phyloP scores from a whole-genome alignment of 2,329 filamentous ascomycete genomes.

The Colletotrichum orchidophilum region DNA sequence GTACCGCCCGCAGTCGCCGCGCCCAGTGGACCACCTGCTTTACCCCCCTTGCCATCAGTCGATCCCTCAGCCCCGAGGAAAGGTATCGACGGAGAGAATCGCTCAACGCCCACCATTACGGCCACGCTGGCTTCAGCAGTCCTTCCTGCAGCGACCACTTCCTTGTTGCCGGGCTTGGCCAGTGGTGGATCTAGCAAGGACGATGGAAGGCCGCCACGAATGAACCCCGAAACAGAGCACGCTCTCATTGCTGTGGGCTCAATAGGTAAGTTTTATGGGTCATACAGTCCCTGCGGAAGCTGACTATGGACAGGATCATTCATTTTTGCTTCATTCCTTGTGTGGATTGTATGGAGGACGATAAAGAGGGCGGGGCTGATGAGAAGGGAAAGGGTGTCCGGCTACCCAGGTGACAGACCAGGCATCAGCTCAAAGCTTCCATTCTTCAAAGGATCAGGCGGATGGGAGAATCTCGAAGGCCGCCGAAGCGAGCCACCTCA shows the following conservation, averaged over 20 bases:
- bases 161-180: constrained; percentile 26
- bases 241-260: constrained; percentile 46
- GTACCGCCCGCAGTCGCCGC: neutral
- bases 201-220: constrained; percentile 21
- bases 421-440: constrained; percentile 45
- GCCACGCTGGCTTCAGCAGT: constrained; percentile 27
- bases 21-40: neutral
- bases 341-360: constrained; percentile 56
- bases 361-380: constrained; percentile 48
- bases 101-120: constrained; percentile 21
- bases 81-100: constrained; percentile 9
- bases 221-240: constrained; percentile 43
- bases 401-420: constrained; percentile 36
- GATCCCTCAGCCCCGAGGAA: constrained; percentile 30
- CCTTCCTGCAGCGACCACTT: constrained; percentile 17
- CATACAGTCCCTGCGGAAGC: neutral
- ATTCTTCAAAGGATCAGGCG: constrained; percentile 47
- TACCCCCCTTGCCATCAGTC: constrained; percentile 20
- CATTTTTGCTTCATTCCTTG: constrained; percentile 54
- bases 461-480: constrained; percentile 45
- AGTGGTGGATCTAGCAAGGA: constrained; percentile 8
- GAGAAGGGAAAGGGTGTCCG: constrained; percentile 37
- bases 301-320: constrained; percentile 49
- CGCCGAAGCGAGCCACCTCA: constrained; percentile 30
- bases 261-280: constrained; percentile 41